A percentile compares a stretch with the other conserved stretches of the same genome.
Evolutionary conservation across 495 filamentous ascomycete species (phyloP).

Genomic region (Hypoxylon intermedium): DNA sequence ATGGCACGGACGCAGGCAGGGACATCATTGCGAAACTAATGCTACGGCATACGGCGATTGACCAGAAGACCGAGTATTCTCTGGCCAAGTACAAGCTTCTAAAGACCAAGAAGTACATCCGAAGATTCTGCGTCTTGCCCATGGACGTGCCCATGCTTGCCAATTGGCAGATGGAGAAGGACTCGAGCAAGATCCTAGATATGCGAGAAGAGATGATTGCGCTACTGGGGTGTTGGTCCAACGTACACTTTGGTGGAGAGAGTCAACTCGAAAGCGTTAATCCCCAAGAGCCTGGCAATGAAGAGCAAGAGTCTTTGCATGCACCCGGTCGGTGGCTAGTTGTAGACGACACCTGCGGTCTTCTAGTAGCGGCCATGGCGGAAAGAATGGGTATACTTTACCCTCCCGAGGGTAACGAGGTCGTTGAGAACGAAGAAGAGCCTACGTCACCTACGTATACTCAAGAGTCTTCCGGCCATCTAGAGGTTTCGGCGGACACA

Average conservation of each 20-base stretch:
- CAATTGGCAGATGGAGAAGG: slow-evolving; percentile 76
- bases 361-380: slow-evolving; percentile 86
- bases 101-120: slow-evolving; percentile 92
- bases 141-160: slow-evolving; percentile 78
- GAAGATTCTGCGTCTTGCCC: slow-evolving; percentile 81
- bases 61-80: slow-evolving; percentile 93
- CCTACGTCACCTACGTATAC: slow-evolving; percentile 24
- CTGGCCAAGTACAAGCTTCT: slow-evolving; percentile 93
- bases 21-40: slow-evolving; percentile 88
- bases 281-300: slow-evolving; percentile 12
- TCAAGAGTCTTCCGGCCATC: slow-evolving; percentile 10
- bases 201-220: slow-evolving; percentile 85
- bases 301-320: slow-evolving; percentile 18
- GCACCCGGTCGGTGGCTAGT: slow-evolving; percentile 71
- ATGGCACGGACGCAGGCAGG: slow-evolving; percentile 77
- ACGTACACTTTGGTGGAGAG: slow-evolving; percentile 57
- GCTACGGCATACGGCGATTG: slow-evolving; percentile 80
- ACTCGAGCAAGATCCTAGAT: slow-evolving; percentile 82
- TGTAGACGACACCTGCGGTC: slow-evolving; percentile 87
- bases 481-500: neutral
- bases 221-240: slow-evolving; percentile 62
- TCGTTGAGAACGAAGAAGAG: slow-evolving; percentile 44
- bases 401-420: slow-evolving; percentile 46
- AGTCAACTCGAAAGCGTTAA: slow-evolving; percentile 43
- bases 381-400: slow-evolving; percentile 90